Conservation (phyloP, 2,329 filamentous ascomycete species). For the Hysterium pulicare region DNA sequence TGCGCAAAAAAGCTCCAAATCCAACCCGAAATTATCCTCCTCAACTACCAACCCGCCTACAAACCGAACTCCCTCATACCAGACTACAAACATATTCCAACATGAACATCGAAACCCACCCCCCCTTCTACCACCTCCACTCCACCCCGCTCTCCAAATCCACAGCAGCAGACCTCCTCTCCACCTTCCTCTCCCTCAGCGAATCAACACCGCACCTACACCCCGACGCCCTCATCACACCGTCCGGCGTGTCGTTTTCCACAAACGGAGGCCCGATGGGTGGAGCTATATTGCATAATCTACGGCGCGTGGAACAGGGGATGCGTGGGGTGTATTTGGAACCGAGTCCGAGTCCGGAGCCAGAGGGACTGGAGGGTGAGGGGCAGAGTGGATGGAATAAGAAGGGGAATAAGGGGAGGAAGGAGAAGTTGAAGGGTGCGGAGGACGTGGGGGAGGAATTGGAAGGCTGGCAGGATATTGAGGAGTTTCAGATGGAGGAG, state of each 20-base stretch:
- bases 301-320: constrained; percentile 52
- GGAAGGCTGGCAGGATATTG: constrained; percentile 42
- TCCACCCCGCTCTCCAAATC: constrained; percentile 29
- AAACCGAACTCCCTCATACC: too few relatives aligned
- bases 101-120: constrained; percentile 35
- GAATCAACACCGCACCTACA: constrained; percentile 45
- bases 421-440: constrained; percentile 9
- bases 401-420: constrained; percentile 14
- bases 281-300: constrained; percentile 51
- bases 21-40: too few relatives aligned
- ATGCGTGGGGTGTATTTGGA: constrained; percentile 51
- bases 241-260: constrained; percentile 41
- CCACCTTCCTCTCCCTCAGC: constrained; percentile 40
- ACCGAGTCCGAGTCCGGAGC: constrained; percentile 41
- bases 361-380: constrained; percentile 20
- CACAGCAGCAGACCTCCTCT: constrained; percentile 34
- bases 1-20: too few relatives aligned
- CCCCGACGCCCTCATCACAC: constrained; percentile 46
- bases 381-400: constrained; percentile 10
- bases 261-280: constrained; percentile 43
- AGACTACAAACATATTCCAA: constrained; percentile 6
- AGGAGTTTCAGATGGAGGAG: constrained; percentile 41
- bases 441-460: too few relatives aligned
- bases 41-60: too few relatives aligned
- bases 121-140: constrained; percentile 33